These are phyloP conservation scores for Emergomyces pasteurianus DNA, from an alignment of 2,329 filamentous ascomycete genomes.

Conservation along the genomic window DNA sequence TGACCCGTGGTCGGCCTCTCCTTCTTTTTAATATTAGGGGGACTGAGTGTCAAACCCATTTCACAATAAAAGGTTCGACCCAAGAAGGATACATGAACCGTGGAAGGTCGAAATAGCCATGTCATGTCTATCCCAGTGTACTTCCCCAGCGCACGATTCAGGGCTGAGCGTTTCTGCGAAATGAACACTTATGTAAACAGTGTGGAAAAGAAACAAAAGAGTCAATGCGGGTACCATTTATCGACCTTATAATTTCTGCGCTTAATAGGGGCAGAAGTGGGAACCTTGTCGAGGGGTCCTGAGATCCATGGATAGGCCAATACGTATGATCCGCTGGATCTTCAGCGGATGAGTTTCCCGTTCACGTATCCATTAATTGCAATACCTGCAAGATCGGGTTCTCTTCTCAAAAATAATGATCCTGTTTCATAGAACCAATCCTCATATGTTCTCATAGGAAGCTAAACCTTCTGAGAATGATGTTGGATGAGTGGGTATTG, in stretches of 20 bases:
- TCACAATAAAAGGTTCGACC: constrained; percentile 17
- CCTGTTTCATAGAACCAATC: neutral
- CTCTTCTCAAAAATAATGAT: neutral
- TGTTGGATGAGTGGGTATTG: neutral
- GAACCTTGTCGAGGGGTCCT: neutral
- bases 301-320: neutral
- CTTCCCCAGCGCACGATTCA: constrained; percentile 17
- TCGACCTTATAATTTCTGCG: constrained; percentile 5
- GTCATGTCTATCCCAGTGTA: too few relatives aligned
- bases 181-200: constrained; percentile 18
- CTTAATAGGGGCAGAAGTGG: neutral
- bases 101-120: constrained; percentile 25
- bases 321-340: too few relatives aligned
- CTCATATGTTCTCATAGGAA: neutral
- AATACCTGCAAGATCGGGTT: neutral
- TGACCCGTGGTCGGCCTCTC: neutral
- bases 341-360: too few relatives aligned
- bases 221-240: constrained; percentile 25
- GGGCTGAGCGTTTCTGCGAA: constrained; percentile 18
- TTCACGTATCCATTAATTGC: too few relatives aligned
- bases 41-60: constrained; percentile 17
- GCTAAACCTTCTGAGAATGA: neutral
- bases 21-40: constrained; percentile 8
- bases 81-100: constrained; percentile 12
- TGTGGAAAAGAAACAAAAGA: constrained; percentile 24